These are phyloP conservation scores for Prillingera fragicola DNA, from an alignment of 1,284 basidiomycete genomes.

Conservation along the genomic window DNA sequence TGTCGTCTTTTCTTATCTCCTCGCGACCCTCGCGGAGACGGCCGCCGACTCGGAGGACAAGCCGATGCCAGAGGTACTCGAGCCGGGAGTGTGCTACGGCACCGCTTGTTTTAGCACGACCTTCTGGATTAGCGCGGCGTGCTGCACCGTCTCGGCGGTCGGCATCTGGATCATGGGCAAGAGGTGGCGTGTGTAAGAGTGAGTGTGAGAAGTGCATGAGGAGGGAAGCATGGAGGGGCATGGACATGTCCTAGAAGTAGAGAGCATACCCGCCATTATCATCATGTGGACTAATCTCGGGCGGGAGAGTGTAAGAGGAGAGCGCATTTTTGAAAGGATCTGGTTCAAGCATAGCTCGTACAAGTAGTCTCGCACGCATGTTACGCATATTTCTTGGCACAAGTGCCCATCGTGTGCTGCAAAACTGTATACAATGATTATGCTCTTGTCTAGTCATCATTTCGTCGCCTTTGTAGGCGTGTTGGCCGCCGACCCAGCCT, in stretches of 20 bases:
- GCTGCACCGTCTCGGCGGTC: slow-evolving; percentile 32
- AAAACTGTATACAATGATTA: not conserved
- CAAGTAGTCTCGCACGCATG: too few relatives aligned
- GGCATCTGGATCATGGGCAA: slow-evolving; percentile 36
- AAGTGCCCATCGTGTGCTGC: slow-evolving; percentile 1
- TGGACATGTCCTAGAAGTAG: too few relatives aligned
- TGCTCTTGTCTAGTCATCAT: not conserved
- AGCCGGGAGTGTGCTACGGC: slow-evolving; percentile 35
- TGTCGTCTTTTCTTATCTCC: slow-evolving; percentile 34
- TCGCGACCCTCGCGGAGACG: slow-evolving; percentile 6
- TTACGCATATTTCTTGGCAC: not conserved
- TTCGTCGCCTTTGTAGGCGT: slow-evolving; percentile 13
- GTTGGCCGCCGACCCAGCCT: slow-evolving; percentile 7
- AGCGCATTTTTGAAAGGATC: too few relatives aligned
- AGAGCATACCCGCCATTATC: too few relatives aligned
- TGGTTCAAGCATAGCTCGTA: too few relatives aligned
- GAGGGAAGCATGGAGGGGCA: too few relatives aligned
- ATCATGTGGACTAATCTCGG: too few relatives aligned
- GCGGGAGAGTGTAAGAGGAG: too few relatives aligned
- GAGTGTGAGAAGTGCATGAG: not conserved
- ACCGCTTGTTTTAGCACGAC: slow-evolving; percentile 38
- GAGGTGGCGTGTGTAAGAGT: slow-evolving; percentile 39
- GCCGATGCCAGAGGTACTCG: slow-evolving; percentile 11
- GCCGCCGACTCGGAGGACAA: not conserved
- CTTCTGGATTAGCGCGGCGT: slow-evolving; percentile 36